phyloP scores from a whole-genome alignment of 768 basidiomycete species.

The Tephrocybe sp. region DNA sequence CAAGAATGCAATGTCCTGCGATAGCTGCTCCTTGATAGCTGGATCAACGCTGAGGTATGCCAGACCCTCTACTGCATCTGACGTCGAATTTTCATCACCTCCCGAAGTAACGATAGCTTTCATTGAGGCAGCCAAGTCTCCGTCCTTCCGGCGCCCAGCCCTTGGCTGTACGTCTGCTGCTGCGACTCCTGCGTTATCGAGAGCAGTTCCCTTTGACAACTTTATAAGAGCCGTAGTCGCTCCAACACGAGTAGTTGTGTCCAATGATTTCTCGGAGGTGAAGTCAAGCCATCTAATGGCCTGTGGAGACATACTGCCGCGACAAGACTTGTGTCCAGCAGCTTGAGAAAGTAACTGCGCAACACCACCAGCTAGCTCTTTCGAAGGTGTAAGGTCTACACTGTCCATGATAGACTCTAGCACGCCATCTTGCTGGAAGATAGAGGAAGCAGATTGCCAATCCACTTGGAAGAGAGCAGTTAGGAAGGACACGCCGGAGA shows the following conservation, averaged over 20 bases:
- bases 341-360: slow-evolving; percentile 78
- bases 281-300: slow-evolving; percentile 65
- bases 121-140: slow-evolving; percentile 52
- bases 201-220: slow-evolving; percentile 54
- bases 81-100: slow-evolving; percentile 38
- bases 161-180: slow-evolving; percentile 12
- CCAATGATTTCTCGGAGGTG: slow-evolving; percentile 45
- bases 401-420: slow-evolving; percentile 65
- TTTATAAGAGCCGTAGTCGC: slow-evolving; percentile 80
- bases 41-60: slow-evolving; percentile 76
- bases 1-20: slow-evolving; percentile 53
- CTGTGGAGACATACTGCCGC: slow-evolving; percentile 56
- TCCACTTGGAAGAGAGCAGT: slow-evolving; percentile 86
- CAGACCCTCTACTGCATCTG: slow-evolving; percentile 78
- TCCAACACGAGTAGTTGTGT: slow-evolving; percentile 50
- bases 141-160: slow-evolving; percentile 29
- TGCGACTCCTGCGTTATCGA: slow-evolving; percentile 39
- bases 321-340: slow-evolving; percentile 69
- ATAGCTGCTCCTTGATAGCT: slow-evolving; percentile 58
- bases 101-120: slow-evolving; percentile 49
- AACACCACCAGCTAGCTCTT: slow-evolving; percentile 52
- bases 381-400: slow-evolving; percentile 58
- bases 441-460: slow-evolving; percentile 57
- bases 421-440: slow-evolving; percentile 64
- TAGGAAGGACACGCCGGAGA: slow-evolving; percentile 63